Evolutionary conservation across 495 filamentous ascomycete species (phyloP).

Genomic region (Penicillium atrosanguineum): DNA sequence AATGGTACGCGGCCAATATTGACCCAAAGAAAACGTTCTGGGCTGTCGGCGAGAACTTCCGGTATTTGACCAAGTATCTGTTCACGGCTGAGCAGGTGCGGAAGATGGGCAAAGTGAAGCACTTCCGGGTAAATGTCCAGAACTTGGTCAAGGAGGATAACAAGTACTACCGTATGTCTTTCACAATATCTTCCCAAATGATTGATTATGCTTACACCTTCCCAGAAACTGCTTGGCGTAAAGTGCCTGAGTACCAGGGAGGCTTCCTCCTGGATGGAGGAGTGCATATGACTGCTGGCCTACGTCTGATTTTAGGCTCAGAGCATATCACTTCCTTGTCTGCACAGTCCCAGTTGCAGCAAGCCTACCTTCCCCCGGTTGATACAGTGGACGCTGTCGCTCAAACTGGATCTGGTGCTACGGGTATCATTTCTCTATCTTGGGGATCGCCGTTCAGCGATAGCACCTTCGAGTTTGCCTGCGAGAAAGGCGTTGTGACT

Average conservation of each 20-base stretch:
- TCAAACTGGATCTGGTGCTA: constrained; percentile 58
- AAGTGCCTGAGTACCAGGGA: constrained; percentile 67
- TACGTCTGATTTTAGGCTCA: constrained; percentile 57
- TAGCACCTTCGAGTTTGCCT: constrained; percentile 51
- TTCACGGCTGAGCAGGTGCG: constrained; percentile 56
- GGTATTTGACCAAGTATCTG: constrained; percentile 58
- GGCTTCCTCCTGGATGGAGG: constrained; percentile 79
- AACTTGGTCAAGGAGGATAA: constrained; percentile 52
- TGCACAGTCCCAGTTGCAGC: constrained; percentile 57
- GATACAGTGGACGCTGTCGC: constrained; percentile 69
- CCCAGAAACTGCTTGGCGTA: constrained; percentile 69
- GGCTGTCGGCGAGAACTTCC: constrained; percentile 74
- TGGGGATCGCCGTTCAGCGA: constrained; percentile 65
- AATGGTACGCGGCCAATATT: constrained; percentile 56
- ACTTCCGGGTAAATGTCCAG: constrained; percentile 58
- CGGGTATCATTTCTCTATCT: constrained; percentile 57
- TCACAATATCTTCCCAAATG: constrained; percentile 3
- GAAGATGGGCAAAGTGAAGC: constrained; percentile 60
- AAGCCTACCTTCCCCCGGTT: constrained; percentile 66
- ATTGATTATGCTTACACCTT: background rate
- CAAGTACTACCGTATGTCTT: constrained; percentile 55
- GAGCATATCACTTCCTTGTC: constrained; percentile 46
- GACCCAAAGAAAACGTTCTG: constrained; percentile 50
- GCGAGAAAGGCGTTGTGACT: constrained; percentile 49
- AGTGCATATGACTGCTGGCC: constrained; percentile 66